Evolutionary conservation across 2,329 filamentous ascomycete species (phyloP).

Genomic region (Botrytis hyacinthi): DNA sequence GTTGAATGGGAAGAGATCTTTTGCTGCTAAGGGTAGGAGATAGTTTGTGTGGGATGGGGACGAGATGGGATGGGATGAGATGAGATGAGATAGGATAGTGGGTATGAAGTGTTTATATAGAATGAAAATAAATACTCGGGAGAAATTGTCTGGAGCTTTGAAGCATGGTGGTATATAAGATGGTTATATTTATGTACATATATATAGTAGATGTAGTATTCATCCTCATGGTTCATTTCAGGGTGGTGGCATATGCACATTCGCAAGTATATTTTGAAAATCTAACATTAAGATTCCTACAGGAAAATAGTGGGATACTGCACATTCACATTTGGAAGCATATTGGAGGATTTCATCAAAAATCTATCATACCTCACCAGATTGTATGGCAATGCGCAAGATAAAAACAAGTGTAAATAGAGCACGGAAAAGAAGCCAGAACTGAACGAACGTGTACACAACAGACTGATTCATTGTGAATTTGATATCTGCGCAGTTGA

Average conservation of each 20-base stretch:
- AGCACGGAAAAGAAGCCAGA: not conserved
- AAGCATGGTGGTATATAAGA: not conserved
- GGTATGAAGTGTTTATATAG: not conserved
- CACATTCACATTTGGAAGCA: not conserved
- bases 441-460: not conserved
- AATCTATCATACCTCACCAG: not conserved
- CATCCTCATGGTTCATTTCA: no score
- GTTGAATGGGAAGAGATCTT: not conserved
- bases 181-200: not conserved
- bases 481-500: not conserved
- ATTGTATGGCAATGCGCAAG: not conserved
- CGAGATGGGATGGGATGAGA: no score
- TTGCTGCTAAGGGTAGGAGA: not conserved
- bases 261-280: not conserved
- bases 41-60: no score
- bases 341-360: not conserved
- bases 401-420: not conserved
- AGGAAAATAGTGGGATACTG: not conserved
- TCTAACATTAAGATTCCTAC: not conserved
- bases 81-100: no score
- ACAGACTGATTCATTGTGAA: not conserved
- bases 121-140: not conserved
- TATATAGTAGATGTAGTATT: not conserved
- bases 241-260: not conserved
- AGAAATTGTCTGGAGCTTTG: not conserved